Conservation (phyloP, 2,329 filamentous ascomycete species). For the Sporothrix humicola region DNA sequence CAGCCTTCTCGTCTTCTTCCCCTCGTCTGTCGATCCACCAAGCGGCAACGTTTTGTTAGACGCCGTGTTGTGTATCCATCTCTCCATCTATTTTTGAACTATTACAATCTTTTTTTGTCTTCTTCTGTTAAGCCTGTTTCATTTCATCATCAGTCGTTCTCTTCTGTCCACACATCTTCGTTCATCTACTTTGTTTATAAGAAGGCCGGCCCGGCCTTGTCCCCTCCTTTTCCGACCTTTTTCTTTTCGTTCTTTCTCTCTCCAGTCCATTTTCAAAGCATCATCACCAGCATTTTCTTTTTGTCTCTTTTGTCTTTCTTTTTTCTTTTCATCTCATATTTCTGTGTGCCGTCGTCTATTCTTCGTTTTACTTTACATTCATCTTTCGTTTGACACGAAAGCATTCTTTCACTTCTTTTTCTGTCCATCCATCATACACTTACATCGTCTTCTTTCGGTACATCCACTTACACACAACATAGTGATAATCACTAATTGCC, state of each 20-base stretch:
- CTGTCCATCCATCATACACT: not conserved
- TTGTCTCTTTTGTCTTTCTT: conserved; percentile 38
- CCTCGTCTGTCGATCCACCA: not conserved
- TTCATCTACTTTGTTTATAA: conserved; percentile 19
- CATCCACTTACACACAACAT: not conserved
- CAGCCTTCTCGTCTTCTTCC: not conserved
- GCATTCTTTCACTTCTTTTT: conserved; percentile 33
- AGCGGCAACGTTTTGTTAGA: conserved; percentile 25
- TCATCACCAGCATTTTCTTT: conserved; percentile 38
- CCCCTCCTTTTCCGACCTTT: conserved; percentile 40
- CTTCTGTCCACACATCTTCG: not conserved
- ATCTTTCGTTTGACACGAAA: conserved; percentile 52
- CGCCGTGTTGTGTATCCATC: not conserved
- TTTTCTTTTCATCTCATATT: conserved; percentile 1
- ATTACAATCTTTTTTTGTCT: not conserved
- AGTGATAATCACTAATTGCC: conserved; percentile 25
- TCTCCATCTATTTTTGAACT: not conserved
- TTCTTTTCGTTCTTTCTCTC: conserved; percentile 34
- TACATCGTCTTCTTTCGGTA: not conserved
- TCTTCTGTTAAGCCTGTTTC: conserved; percentile 12
- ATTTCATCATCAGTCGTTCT: not conserved
- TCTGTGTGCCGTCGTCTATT: conserved; percentile 38
- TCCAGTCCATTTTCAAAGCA: not conserved
- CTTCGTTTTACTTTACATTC: conserved; percentile 36
- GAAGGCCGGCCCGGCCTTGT: conserved; percentile 43